Evolutionary conservation across 139 green algal species (phyloP).

Genomic region (Coccomyxa sp.): DNA sequence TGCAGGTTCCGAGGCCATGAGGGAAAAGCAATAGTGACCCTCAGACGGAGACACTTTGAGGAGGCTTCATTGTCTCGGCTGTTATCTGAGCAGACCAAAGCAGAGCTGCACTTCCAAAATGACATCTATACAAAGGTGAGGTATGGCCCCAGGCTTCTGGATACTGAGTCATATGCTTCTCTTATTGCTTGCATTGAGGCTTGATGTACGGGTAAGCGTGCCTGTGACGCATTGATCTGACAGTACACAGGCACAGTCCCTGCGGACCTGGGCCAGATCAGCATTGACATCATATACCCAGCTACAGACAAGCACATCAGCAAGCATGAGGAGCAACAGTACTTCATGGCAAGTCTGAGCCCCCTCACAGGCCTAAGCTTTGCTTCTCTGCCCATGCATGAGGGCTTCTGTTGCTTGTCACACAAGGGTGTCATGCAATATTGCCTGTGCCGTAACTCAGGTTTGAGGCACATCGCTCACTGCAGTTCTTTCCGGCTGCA

Average conservation of each 20-base stretch:
- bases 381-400: too few species aligned
- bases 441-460: not conserved
- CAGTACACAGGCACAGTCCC: slow-evolving; percentile 25
- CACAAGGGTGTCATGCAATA: not conserved
- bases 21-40: slow-evolving; percentile 18
- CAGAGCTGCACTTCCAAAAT: slow-evolving; percentile 25
- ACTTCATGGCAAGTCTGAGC: slow-evolving; percentile 23
- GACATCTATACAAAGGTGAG: slow-evolving; percentile 44
- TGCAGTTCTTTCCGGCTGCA: slow-evolving; percentile 8
- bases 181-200: not conserved
- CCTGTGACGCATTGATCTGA: not conserved
- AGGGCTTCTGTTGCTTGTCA: too few species aligned
- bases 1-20: slow-evolving; percentile 22
- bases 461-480: not conserved
- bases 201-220: not conserved
- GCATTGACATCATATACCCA: slow-evolving; percentile 40
- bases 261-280: slow-evolving; percentile 17
- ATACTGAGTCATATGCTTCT: not conserved
- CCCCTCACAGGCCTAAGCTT: too few species aligned
- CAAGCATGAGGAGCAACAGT: slow-evolving; percentile 34
- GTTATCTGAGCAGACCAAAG: not conserved
- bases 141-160: not conserved
- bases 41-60: slow-evolving; percentile 17
- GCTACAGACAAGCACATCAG: slow-evolving; percentile 49
- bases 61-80: not conserved